Percentiles rank a stretch among this genome's conserved stretches.
These are phyloP conservation scores for Aspergillus quadricinctus DNA, from an alignment of 2,329 filamentous ascomycete species.

Conservation along the genomic window DNA sequence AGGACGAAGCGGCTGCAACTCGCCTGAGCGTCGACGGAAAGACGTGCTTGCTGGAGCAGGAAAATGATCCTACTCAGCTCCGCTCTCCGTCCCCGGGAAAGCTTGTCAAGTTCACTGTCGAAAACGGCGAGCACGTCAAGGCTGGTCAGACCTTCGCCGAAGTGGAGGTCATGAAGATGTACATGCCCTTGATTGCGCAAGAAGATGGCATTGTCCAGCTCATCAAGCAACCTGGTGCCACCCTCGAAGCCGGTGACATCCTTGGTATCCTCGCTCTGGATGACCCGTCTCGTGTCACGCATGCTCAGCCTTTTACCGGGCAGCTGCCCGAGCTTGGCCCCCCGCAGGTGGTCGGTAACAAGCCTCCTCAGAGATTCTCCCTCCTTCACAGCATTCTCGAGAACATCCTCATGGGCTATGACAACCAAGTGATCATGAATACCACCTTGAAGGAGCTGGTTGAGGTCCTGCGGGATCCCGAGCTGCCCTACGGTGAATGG, in stretches of 20 bases:
- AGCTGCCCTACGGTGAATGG: slow-evolving; percentile 95
- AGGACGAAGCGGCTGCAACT: slow-evolving; percentile 94
- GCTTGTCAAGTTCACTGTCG: slow-evolving; percentile 94
- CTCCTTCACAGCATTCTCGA: slow-evolving; percentile 71
- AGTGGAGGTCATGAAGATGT: slow-evolving; percentile 99
- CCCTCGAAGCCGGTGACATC: slow-evolving; percentile 94
- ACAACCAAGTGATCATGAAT: slow-evolving; percentile 96
- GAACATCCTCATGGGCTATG: slow-evolving; percentile 89
- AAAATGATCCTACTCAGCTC: slow-evolving; percentile 97
- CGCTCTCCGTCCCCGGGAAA: slow-evolving; percentile 93
- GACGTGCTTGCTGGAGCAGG: slow-evolving; percentile 95
- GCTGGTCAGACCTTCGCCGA: slow-evolving; percentile 93
- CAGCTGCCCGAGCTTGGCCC: slow-evolving; percentile 83
- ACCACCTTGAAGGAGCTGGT: slow-evolving; percentile 80
- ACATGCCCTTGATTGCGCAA: slow-evolving; percentile 94
- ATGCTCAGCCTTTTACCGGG: slow-evolving; percentile 87
- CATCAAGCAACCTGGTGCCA: slow-evolving; percentile 98
- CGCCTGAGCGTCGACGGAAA: slow-evolving; percentile 96
- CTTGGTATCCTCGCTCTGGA: slow-evolving; percentile 95
- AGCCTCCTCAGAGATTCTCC: slow-evolving; percentile 83
- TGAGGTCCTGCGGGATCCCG: slow-evolving; percentile 81
- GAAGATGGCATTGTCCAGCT: slow-evolving; percentile 96
- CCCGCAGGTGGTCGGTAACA: slow-evolving; percentile 82
- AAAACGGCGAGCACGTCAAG: slow-evolving; percentile 88
- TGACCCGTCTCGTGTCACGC: slow-evolving; percentile 93